Base-by-base conservation (phyloP, 129 eudicot genomes). In the Glebionis coronaria region DNA sequence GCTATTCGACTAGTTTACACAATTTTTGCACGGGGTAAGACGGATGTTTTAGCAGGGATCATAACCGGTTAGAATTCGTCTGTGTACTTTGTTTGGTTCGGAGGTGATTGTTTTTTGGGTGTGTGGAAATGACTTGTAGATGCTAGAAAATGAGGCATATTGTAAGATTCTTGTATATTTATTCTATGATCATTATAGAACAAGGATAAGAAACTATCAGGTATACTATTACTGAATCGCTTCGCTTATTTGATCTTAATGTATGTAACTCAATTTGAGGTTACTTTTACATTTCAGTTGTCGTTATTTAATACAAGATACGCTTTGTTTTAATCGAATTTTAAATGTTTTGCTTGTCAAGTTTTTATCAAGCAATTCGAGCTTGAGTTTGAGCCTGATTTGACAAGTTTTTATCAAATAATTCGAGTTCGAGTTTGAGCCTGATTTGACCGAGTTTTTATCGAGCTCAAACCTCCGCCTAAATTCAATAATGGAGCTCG, bases 1-100 rank as follows among this genome's bases (percentile, higher is more conserved):
- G 99, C 99, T 28, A 88, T 93, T 77, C 90, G 97, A 44, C 73
- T 93, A 66, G 95, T 88, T 60, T 93, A 93, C 95, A 93, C 99
- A 28, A 89, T 93, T 58, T 86, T 38, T 77, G 99, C 99, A 15
- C 74, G 95, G 65, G 92, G 92, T 28, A 93, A 89, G 83, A 86
- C 83, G 9, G 97, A 93, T 63, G 97, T 93, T 68, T 81, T 93
- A 67, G 95, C 99, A 59, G 91, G 97, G 49, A 85, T 93, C 47
- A 93, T 93, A 50, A 87, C 85, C 45, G 82, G 85, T 28, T 93
- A 80, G 75, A 21, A 29, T 60, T 47, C 7, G 7, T 60, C 63
- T 60, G 61, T 71, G 68, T 49, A 47, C 49, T 68, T 74, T 67
- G 60, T 57, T 47, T 73, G 58, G 56, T 27, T 47, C 53, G 25